Evolutionary conservation across 1,284 basidiomycete species (phyloP).

Genomic region (Boletus calvinii): DNA sequence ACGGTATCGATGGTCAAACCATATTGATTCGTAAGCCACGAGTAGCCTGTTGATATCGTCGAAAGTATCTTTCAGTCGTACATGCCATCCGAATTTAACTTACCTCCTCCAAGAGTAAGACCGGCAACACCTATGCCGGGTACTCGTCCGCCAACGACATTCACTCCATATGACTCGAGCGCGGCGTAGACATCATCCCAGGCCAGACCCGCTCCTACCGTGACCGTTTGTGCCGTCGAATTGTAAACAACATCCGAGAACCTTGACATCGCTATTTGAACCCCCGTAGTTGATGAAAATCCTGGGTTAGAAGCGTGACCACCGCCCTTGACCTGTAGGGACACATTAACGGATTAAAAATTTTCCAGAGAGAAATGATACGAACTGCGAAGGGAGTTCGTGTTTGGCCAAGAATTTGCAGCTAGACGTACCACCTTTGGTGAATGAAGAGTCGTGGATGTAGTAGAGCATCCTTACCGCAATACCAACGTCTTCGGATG

Average conservation of each 20-base stretch:
- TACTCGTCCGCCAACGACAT: slow-evolving; percentile 52
- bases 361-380: background rate
- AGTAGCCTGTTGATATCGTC: slow-evolving; percentile 18
- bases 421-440: background rate
- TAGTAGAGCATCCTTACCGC: slow-evolving; percentile 36
- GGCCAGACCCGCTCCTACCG: slow-evolving; percentile 51
- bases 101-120: slow-evolving; percentile 55
- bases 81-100: slow-evolving; percentile 43
- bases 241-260: slow-evolving; percentile 50
- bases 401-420: slow-evolving; percentile 10
- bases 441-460: background rate
- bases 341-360: background rate
- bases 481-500: slow-evolving; percentile 41
- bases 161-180: slow-evolving; percentile 45
- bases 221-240: slow-evolving; percentile 25
- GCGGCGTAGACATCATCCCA: slow-evolving; percentile 54
- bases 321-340: slow-evolving; percentile 18
- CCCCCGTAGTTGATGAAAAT: slow-evolving; percentile 41
- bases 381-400: slow-evolving; percentile 15
- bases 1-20: slow-evolving; percentile 54
- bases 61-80: slow-evolving; percentile 11
- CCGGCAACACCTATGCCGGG: slow-evolving; percentile 58
- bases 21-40: slow-evolving; percentile 25
- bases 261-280: slow-evolving; percentile 54
- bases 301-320: slow-evolving; percentile 18